Conservation (phyloP, 2,329 filamentous ascomycete genomes). For the Chrysoporthe deuterocubensis region DNA sequence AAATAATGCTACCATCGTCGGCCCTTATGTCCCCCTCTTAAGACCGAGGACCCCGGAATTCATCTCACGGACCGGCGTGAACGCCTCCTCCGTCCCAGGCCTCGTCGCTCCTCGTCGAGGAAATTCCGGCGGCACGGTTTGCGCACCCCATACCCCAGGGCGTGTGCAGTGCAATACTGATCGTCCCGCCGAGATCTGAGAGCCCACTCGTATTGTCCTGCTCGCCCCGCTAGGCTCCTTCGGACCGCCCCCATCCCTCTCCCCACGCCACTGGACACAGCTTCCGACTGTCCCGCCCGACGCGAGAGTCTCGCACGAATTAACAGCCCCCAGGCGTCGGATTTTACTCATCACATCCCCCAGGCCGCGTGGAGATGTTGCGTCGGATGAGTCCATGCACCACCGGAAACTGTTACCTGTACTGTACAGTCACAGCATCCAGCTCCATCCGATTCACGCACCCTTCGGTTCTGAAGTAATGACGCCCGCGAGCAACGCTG, state of each 20-base stretch:
- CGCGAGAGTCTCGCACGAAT: neutral
- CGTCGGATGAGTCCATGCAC: no score
- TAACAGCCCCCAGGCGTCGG: neutral
- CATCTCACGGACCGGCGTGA: neutral
- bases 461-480: no score
- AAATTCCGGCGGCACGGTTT: neutral
- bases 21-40: neutral
- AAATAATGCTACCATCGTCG: no score
- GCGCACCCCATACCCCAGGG: neutral
- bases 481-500: no score
- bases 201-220: neutral
- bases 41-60: neutral
- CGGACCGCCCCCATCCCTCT: neutral
- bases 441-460: no score
- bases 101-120: neutral
- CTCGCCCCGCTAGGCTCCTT: neutral
- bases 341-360: neutral
- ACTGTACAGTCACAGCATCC: no score
- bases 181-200: neutral
- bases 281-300: neutral
- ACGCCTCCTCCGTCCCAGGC: neutral
- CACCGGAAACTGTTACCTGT: no score
- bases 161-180: neutral
- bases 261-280: neutral
- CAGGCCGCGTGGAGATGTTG: neutral